Evolutionary conservation across 176 grass and related monocot genomes (phyloP).

Genomic region (Microstegium vimineum): DNA sequence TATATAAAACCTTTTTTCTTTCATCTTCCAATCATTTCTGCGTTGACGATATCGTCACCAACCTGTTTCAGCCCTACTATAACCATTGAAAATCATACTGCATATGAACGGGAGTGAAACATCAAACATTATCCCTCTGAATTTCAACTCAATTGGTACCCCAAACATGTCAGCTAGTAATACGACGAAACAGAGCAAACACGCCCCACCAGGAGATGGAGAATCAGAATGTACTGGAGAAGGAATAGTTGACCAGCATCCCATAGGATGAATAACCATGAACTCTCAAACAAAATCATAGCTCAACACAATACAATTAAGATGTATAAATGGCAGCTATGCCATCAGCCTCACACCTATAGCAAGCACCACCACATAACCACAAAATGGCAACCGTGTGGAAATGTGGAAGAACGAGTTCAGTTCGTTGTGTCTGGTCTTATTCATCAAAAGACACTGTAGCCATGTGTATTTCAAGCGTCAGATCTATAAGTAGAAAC

Average conservation of each 20-base stretch:
- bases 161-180: not conserved
- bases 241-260: not conserved
- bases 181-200: not conserved
- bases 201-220: not conserved
- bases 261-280: not conserved
- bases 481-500: conserved; percentile 17
- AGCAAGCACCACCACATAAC: not conserved
- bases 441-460: conserved; percentile 39
- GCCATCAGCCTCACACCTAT: not conserved
- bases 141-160: not conserved
- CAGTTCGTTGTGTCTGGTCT: not conserved
- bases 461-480: conserved; percentile 36
- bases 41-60: not conserved
- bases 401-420: not conserved
- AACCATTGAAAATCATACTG: not conserved
- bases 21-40: not conserved
- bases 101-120: not conserved
- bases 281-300: conserved; percentile 21
- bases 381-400: not conserved
- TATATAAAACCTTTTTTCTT: not conserved
- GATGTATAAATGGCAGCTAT: not conserved
- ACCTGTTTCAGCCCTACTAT: no score
- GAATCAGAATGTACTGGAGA: not conserved
- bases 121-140: not conserved
- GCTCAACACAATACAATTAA: conserved; percentile 15